A percentile compares a stretch with the other conserved stretches of the same genome.
Conservation (phyloP, 73 alveolate genomes). For the Paramecium pentaurelia region DNA sequence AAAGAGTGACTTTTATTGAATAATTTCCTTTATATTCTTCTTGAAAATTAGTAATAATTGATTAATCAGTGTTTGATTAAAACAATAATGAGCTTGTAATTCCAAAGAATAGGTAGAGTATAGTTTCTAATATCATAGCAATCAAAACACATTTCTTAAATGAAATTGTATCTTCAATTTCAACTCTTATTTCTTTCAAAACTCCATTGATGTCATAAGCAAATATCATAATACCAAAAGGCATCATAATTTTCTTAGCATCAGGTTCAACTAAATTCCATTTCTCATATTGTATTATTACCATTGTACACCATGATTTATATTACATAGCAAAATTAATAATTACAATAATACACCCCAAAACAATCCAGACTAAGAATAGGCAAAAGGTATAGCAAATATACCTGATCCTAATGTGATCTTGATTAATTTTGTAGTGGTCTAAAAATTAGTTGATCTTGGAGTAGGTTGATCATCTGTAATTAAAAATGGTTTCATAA, state of each 20-base stretch:
- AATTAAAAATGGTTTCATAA: neutral
- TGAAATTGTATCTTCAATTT: neutral
- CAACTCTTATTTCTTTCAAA: conserved; percentile 4
- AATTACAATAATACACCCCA: neutral
- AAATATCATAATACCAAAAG: conserved; percentile 23
- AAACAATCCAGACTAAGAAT: neutral
- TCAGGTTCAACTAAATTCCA: neutral
- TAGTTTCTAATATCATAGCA: neutral
- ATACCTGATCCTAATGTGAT: neutral
- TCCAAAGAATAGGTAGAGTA: neutral
- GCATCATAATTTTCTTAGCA: neutral
- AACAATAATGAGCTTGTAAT: neutral
- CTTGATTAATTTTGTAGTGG: neutral
- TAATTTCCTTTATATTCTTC: neutral
- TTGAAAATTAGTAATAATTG: neutral
- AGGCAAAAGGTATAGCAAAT: conserved; percentile 41
- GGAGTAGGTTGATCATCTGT: neutral
- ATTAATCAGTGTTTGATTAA: neutral
- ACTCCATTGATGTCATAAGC: conserved; percentile 9
- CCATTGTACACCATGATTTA: conserved; percentile 41
- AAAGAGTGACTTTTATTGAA: neutral
- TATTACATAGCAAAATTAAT: neutral
- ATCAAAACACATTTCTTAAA: neutral
- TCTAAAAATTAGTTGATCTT: neutral
- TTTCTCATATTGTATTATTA: neutral